Percentiles rank a stretch among this genome's conserved stretches.
phyloP scores from a whole-genome alignment of 306 rosid genomes.

The Trifolium fragiferum region DNA sequence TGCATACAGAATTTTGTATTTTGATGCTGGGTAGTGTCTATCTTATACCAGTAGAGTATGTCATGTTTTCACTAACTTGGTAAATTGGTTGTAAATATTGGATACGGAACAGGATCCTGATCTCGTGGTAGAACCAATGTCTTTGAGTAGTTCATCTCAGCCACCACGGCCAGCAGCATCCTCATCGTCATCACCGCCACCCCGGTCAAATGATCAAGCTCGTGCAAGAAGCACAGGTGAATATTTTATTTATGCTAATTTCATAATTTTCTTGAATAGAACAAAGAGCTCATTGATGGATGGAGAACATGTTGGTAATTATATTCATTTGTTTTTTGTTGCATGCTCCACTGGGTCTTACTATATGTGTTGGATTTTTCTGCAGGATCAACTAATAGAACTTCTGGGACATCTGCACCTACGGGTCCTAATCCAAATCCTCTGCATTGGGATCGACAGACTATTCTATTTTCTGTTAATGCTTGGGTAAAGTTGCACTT shows the following conservation, averaged over 20 bases:
- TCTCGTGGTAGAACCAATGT: constrained; percentile 79
- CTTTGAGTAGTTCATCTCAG: constrained; percentile 65
- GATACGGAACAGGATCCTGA: constrained; percentile 71
- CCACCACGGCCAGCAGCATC: constrained; percentile 64
- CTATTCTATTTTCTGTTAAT: constrained; percentile 84
- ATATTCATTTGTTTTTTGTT: constrained; percentile 1
- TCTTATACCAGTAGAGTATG: constrained; percentile 1
- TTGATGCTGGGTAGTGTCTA: constrained; percentile 13
- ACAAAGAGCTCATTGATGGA: neutral
- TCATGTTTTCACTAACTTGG: constrained; percentile 1
- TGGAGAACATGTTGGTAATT: constrained; percentile 26
- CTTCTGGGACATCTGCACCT: constrained; percentile 70
- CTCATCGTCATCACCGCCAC: constrained; percentile 47
- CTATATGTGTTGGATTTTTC: constrained; percentile 32
- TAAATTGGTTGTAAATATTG: constrained; percentile 35
- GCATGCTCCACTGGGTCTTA: constrained; percentile 18
- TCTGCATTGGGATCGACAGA: constrained; percentile 87
- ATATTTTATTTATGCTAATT: constrained; percentile 26
- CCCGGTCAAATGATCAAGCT: constrained; percentile 61
- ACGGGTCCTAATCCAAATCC: constrained; percentile 61
- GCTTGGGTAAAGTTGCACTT: constrained; percentile 74
- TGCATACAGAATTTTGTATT: neutral
- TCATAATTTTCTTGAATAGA: neutral
- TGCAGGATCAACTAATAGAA: constrained; percentile 72
- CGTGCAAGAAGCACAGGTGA: constrained; percentile 66